Base-by-base conservation (phyloP, 257 asterid genomes). In the Ilex aquifolium region DNA sequence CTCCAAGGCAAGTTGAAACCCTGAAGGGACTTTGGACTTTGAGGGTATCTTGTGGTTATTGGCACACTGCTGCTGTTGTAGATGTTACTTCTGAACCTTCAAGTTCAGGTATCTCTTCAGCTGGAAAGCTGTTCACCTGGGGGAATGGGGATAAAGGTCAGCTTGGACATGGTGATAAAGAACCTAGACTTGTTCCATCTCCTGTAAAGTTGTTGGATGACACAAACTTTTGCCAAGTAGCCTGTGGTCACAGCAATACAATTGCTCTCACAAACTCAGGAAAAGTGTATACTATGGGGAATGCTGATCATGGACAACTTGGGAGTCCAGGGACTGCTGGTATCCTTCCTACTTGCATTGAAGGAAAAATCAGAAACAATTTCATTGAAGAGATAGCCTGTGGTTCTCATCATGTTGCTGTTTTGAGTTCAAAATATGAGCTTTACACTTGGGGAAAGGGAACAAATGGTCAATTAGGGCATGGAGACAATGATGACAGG, bases 31-130 rank as follows among this genome's bases (percentile, higher is more conserved):
- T 66, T 50, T 62, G 68, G 51, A 64, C 82, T 46, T 39, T 79
- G 30, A 72, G 64, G 69, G 81, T 82, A 63, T 76, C 92, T 13
- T 87, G 95, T 69, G 95, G 95, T 44, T 75, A 76, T 73, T 87
- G 95, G 95, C 95, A 84, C 67, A 80, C 95, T 65, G 95, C 93
- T 62, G 95, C 95, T 21, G 72, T 84, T 59, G 74, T 84, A 64
- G 89, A 82, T 69, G 76, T 68, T 67, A 32, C 63, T 65, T 61
- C 73, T 63, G 74, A 63, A 44, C 60, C 69, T 11, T 51, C 70
- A 51, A 54, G 66, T 69, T 69, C 78, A 42, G 71, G 56, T 32
- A 31, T 64, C 66, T 63, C 73, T 57, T 57, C 65, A 64, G 32
- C 44, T 32, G 74, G 82, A 75, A 87, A 76, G 76, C 84, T 87